phyloP scores from a whole-genome alignment of 257 asterid genomes.

The Nicotiana paniculata region DNA sequence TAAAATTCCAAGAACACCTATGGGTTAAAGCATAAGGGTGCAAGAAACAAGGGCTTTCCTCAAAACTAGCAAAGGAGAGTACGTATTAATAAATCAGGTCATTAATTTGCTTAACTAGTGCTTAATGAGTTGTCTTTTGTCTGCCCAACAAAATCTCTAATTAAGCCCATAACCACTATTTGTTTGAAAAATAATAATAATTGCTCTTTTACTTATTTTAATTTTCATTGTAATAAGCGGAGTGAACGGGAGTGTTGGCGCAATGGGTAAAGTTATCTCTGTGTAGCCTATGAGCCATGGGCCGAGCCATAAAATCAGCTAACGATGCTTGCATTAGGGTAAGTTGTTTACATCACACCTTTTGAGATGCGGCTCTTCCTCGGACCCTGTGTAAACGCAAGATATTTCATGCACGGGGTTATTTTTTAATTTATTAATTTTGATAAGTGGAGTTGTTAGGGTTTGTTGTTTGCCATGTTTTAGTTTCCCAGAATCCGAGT shows the following conservation, averaged over 20 bases:
- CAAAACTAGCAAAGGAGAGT: conserved; percentile 31
- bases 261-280: too few species aligned
- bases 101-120: conserved; percentile 38
- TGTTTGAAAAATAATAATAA: too few species aligned
- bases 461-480: conserved; percentile 36
- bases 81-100: conserved; percentile 4
- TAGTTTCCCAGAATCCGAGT: conserved; percentile 34
- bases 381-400: too few species aligned
- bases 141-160: conserved; percentile 21
- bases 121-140: conserved; percentile 47
- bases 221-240: too few species aligned
- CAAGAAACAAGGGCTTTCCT: conserved; percentile 25
- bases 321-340: too few species aligned
- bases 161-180: neutral
- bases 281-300: rapidly evolving
- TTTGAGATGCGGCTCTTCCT: too few species aligned
- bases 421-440: neutral
- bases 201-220: too few species aligned
- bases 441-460: conserved; percentile 55
- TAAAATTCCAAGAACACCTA: conserved; percentile 18
- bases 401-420: too few species aligned
- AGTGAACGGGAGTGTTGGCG: rapidly evolving
- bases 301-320: too few species aligned
- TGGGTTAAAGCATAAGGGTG: conserved; percentile 25
- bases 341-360: too few species aligned